These are phyloP conservation scores for Trametes villosa DNA, from an alignment of 768 basidiomycete genomes.

Conservation along the genomic window DNA sequence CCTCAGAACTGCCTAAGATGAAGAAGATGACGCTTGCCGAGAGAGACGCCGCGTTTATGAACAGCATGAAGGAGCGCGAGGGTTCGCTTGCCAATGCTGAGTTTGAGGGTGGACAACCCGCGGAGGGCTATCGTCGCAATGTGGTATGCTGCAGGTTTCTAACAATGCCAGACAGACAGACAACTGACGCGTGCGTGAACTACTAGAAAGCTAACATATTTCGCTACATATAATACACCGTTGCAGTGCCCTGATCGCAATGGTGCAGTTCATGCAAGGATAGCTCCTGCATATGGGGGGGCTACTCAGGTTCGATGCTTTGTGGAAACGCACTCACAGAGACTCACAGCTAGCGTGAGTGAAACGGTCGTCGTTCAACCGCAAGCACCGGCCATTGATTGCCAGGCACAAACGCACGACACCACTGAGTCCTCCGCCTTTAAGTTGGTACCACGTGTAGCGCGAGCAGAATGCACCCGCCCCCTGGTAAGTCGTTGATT, in stretches of 20 bases:
- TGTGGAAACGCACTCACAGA: too few relatives aligned
- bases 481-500: too few relatives aligned
- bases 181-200: not conserved
- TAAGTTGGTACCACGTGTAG: too few relatives aligned
- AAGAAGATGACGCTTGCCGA: conserved; percentile 26
- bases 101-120: conserved; percentile 25
- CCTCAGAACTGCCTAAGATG: not conserved
- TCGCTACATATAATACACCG: conserved; percentile 21
- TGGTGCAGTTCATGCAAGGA: not conserved
- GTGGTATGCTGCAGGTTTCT: conserved; percentile 15
- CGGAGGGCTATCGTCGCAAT: conserved; percentile 23
- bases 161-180: not conserved
- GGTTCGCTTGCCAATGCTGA: conserved; percentile 27
- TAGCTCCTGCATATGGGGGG: too few relatives aligned
- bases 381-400: too few relatives aligned
- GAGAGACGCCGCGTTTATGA: conserved; percentile 24
- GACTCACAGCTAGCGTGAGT: too few relatives aligned
- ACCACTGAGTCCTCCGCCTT: too few relatives aligned
- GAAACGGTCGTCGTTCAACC: too few relatives aligned
- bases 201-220: conserved; percentile 28
- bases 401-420: too few relatives aligned
- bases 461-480: too few relatives aligned
- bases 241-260: not conserved
- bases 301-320: too few relatives aligned
- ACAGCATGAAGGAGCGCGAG: conserved; percentile 26